Percentiles rank a stretch among this genome's conserved stretches.
phyloP scores from a whole-genome alignment of 768 basidiomycete species.

The Exidia glandulosa region DNA sequence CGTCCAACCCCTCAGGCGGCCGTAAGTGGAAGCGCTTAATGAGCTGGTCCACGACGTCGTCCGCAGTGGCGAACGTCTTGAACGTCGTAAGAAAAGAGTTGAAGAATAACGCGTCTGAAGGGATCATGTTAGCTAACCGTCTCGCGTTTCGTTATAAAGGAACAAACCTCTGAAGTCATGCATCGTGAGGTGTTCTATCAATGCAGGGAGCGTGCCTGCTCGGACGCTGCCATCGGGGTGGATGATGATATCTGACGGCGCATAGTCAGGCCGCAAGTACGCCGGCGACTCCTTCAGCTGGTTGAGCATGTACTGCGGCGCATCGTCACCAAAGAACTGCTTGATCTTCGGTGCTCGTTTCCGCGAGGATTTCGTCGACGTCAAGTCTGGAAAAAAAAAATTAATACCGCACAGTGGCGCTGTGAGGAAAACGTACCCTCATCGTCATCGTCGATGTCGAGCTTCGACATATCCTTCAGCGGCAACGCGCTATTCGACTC shows the following conservation, averaged over 20 bases:
- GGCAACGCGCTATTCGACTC: not conserved
- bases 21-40: constrained; percentile 69
- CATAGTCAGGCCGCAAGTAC: constrained; percentile 79
- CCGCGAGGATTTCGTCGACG: not conserved
- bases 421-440: not conserved
- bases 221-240: constrained; percentile 76
- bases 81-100: constrained; percentile 93
- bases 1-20: constrained; percentile 55
- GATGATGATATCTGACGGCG: constrained; percentile 69
- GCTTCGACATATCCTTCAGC: constrained; percentile 21
- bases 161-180: constrained; percentile 75
- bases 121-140: not conserved
- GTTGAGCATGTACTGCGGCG: constrained; percentile 34
- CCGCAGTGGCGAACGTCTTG: constrained; percentile 81
- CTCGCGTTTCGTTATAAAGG: not conserved
- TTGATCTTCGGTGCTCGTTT: constrained; percentile 36
- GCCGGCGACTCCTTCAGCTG: constrained; percentile 43
- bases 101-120: constrained; percentile 62
- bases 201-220: constrained; percentile 75
- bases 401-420: not conserved
- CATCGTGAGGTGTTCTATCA: constrained; percentile 83
- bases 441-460: constrained; percentile 16
- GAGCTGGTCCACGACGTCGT: constrained; percentile 74
- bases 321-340: constrained; percentile 54
- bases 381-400: not conserved